Evolutionary conservation across 345 rosid species (phyloP), one percentile per base, ranked within the genome.

Genomic region (Hibiscus trionum): DNA sequence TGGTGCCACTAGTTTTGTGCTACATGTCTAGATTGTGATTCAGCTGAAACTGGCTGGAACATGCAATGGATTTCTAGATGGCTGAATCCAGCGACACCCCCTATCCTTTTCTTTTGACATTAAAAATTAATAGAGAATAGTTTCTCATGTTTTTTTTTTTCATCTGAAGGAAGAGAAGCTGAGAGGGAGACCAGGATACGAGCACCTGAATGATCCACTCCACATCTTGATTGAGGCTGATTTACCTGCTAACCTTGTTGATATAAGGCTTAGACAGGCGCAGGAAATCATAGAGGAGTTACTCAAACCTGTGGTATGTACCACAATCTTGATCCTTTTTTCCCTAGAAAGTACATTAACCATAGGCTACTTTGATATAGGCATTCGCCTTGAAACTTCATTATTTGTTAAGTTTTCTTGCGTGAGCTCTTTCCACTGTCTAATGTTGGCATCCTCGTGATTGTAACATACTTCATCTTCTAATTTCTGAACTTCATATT

Each of bases 281-380:
- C 91, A 89, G 78, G 88, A 83, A 78, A 82, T 87, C 50, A 91
- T 94, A 17, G 97, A 88, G 82, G 98, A 92, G 80, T 84, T 92
- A 69, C 97, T 93, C 71, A 91, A 89, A 70, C 98, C 97, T 65
- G 96, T 93, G 97, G 98, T 91, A 79, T 61, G 81, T 77, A 63
- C 82, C 15, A 16, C 29, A 67, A 42, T 61, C 37, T 29, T 61
- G 52, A 67, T 75, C 69, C 76, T 31, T 53, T 53, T 14, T 24
- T 70, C 24, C 21, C 29, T 79, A 11, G 11, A 1, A 47, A 37
- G 10, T 69, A 57, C 57, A 37, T 56, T 47, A 11, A 15, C n/a
- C 29, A 16, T 39, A 64, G 50, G 71, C 11, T 44, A 19, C 47
- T 67, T 35, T 71, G 39, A 11, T 21, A 12, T 57, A 27, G 9